A percentile compares a stretch with the other conserved stretches of the same genome.
Evolutionary conservation across 257 asterid genomes (phyloP).

Genomic region (Penstemon barbatus): DNA sequence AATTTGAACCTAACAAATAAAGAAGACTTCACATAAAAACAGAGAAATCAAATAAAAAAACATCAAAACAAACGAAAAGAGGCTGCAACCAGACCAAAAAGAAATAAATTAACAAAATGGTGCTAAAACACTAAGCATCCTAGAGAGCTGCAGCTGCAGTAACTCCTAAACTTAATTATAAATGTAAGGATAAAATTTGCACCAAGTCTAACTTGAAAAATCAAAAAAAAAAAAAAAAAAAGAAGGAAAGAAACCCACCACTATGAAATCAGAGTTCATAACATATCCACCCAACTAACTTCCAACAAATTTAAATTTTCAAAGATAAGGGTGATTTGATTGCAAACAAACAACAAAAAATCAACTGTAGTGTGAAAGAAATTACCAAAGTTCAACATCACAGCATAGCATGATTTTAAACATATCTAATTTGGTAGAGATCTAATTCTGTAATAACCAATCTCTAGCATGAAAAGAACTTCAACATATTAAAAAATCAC

Average conservation of each 20-base stretch:
- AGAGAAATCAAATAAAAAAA: no score
- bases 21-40: no score
- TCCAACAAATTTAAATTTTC: background rate
- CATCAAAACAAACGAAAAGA: background rate
- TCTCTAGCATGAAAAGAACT: background rate
- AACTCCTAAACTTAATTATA: background rate
- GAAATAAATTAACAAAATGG: background rate
- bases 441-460: background rate
- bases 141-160: background rate
- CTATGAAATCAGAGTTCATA: no score
- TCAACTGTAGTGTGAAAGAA: no score
- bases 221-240: background rate
- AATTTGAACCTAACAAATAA: background rate
- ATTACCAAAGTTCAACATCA: background rate
- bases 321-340: background rate
- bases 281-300: no score
- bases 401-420: background rate
- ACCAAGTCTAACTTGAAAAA: conserved; percentile 5
- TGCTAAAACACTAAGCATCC: background rate
- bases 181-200: background rate
- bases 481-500: background rate
- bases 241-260: background rate
- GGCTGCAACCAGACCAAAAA: background rate
- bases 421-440: background rate
- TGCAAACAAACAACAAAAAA: no score